A percentile compares a stretch with the other conserved stretches of the same genome.
phyloP scores from a whole-genome alignment of 2,329 filamentous ascomycete genomes.

The Didymella exigua region DNA sequence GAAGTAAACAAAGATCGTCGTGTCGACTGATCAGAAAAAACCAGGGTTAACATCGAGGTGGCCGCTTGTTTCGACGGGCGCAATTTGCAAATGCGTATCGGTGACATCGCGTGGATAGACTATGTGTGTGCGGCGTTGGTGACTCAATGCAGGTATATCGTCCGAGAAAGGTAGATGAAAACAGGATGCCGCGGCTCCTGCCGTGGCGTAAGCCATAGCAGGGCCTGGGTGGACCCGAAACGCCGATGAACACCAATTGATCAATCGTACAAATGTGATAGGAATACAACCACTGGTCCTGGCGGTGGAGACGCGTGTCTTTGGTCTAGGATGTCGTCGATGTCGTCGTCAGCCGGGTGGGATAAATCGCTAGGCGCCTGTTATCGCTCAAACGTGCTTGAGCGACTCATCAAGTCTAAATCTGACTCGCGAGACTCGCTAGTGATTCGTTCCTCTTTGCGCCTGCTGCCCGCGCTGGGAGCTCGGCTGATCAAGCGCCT shows the following conservation, averaged over 20 bases:
- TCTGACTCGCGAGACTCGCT: slow-evolving; percentile 44
- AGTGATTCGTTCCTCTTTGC: slow-evolving; percentile 38
- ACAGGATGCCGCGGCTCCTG: slow-evolving; percentile 18
- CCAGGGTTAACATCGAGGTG: slow-evolving; percentile 14
- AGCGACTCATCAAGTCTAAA: slow-evolving; percentile 41
- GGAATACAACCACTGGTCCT: slow-evolving; percentile 22
- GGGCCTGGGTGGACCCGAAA: slow-evolving; percentile 15
- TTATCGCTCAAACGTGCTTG: slow-evolving; percentile 45
- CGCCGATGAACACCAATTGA: slow-evolving; percentile 19
- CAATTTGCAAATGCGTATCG: slow-evolving; percentile 1
- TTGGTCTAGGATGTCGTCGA: slow-evolving; percentile 3
- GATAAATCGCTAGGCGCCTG: slow-evolving; percentile 20
- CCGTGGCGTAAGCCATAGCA: slow-evolving; percentile 12
- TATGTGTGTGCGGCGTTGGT: slow-evolving; percentile 13
- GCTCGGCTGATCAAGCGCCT: slow-evolving; percentile 52
- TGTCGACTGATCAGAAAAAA: slow-evolving; percentile 20
- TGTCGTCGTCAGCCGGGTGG: slow-evolving; percentile 31
- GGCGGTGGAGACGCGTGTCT: slow-evolving; percentile 25
- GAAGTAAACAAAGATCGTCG: slow-evolving; percentile 13
- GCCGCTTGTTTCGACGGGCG: background rate
- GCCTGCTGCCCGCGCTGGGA: slow-evolving; percentile 51
- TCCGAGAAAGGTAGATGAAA: slow-evolving; percentile 16
- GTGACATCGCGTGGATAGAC: slow-evolving; percentile 1
- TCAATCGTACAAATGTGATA: slow-evolving; percentile 29
- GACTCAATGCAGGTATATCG: slow-evolving; percentile 14